A percentile compares a stretch with the other conserved stretches of the same genome.
Evolutionary conservation across 176 grass and related monocot genomes (phyloP).

Genomic region (barley (Hordeum vulgare)): DNA sequence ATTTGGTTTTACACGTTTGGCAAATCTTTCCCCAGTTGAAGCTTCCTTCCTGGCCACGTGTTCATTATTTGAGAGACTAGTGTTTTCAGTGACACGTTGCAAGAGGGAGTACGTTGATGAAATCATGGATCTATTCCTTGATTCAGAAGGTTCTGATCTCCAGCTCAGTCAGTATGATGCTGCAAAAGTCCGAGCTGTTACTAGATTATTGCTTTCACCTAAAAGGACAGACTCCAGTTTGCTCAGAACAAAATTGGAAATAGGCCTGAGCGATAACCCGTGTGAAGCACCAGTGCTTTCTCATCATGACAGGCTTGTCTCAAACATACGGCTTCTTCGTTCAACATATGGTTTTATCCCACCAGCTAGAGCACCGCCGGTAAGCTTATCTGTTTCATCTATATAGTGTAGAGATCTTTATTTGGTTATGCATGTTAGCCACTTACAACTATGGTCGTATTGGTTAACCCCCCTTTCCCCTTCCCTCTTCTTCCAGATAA

Average conservation of each 20-base stretch:
- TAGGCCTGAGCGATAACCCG: conserved; percentile 43
- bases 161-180: conserved; percentile 46
- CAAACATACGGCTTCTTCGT: conserved; percentile 78
- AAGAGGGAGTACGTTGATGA: conserved; percentile 49
- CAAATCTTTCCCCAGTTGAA: conserved; percentile 71
- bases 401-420: background rate
- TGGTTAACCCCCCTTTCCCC: background rate
- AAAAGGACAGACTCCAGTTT: conserved; percentile 63
- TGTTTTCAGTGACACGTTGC: conserved; percentile 46
- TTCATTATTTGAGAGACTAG: conserved; percentile 61
- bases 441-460: background rate
- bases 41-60: conserved; percentile 72
- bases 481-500: conserved; percentile 53
- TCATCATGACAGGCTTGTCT: conserved; percentile 73
- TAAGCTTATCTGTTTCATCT: conserved; percentile 49
- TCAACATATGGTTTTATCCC: conserved; percentile 92
- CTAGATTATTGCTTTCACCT: conserved; percentile 71
- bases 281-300: conserved; percentile 70
- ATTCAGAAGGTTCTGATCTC: conserved; percentile 52
- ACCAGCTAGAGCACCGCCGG: conserved; percentile 87
- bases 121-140: conserved; percentile 60
- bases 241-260: conserved; percentile 50
- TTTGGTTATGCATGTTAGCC: conserved; percentile 15
- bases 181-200: conserved; percentile 58
- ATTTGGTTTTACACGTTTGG: conserved; percentile 83